Conservation (phyloP, 371 early-diverging fungal species). For the Mucor lusitanicus region DNA sequence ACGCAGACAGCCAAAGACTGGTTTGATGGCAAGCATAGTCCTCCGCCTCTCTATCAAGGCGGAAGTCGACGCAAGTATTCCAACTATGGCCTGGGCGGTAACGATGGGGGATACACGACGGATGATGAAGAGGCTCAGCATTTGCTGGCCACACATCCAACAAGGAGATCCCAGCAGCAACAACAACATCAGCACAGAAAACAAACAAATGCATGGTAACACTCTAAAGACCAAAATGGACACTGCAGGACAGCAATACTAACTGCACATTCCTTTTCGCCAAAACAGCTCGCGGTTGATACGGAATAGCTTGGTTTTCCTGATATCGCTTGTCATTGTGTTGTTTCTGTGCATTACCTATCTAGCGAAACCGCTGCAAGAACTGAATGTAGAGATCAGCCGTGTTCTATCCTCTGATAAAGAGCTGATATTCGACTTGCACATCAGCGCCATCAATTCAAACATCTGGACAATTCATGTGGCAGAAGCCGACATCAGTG, state of each 20-base stretch:
- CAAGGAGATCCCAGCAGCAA: not conserved
- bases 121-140: constrained; percentile 45
- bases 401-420: constrained; percentile 68
- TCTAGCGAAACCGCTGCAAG: constrained; percentile 44
- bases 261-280: not conserved
- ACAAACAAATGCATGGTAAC: constrained; percentile 6
- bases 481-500: constrained; percentile 57
- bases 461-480: constrained; percentile 63
- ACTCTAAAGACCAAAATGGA: not conserved
- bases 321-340: not conserved
- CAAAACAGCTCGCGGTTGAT: constrained; percentile 18
- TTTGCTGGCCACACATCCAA: constrained; percentile 9
- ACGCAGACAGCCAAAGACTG: not conserved
- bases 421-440: constrained; percentile 68
- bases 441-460: constrained; percentile 55
- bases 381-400: constrained; percentile 51
- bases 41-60: not conserved
- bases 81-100: constrained; percentile 6
- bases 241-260: no score
- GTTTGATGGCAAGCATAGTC: constrained; percentile 6
- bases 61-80: not conserved
- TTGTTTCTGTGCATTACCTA: constrained; percentile 24
- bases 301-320: constrained; percentile 5
- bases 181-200: not conserved
- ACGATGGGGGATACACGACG: constrained; percentile 35